Percentiles rank a stretch among this genome's conserved stretches.
Conservation (phyloP, 2,329 filamentous ascomycete species). For the Colletotrichum sansevieriae region DNA sequence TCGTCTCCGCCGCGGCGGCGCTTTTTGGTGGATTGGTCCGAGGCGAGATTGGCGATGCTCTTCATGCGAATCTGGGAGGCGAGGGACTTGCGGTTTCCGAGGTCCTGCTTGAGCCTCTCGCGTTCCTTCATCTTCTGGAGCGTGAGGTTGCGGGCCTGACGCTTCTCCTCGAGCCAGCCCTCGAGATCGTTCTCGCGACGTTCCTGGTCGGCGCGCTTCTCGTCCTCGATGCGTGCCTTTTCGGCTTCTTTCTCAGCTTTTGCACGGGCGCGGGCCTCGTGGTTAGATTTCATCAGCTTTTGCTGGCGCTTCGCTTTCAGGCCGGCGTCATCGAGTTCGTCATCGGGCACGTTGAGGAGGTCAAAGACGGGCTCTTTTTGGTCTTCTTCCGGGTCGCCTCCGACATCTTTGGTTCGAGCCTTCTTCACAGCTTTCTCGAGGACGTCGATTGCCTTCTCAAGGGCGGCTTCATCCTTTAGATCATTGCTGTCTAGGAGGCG, state of each 20-base stretch:
- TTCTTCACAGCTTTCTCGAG: constrained; percentile 91
- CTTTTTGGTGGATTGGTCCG: constrained; percentile 87
- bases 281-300: constrained; percentile 91
- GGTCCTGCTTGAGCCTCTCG: constrained; percentile 91
- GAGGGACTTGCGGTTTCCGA: constrained; percentile 95
- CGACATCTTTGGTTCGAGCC: constrained; percentile 92
- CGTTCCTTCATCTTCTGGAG: constrained; percentile 92
- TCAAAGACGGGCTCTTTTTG: constrained; percentile 88
- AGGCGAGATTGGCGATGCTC: constrained; percentile 93
- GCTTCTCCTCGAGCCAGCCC: constrained; percentile 86
- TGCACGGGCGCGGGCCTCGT: constrained; percentile 91
- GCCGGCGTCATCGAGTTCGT: constrained; percentile 90
- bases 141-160: constrained; percentile 76
- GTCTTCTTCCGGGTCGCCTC: constrained; percentile 83
- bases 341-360: constrained; percentile 89
- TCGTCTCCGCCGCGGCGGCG: constrained; percentile 89
- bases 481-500: constrained; percentile 90
- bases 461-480: constrained; percentile 87
- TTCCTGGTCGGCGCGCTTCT: constrained; percentile 86
- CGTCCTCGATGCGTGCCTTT: constrained; percentile 85
- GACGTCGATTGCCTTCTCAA: constrained; percentile 88
- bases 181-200: constrained; percentile 87
- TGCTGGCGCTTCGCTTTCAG: constrained; percentile 95
- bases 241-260: constrained; percentile 97
- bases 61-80: constrained; percentile 99